A percentile compares a stretch with the other conserved stretches of the same genome.
phyloP scores from a whole-genome alignment of 805 yeast genomes.

The Saccharomycopsis lassenensis region DNA sequence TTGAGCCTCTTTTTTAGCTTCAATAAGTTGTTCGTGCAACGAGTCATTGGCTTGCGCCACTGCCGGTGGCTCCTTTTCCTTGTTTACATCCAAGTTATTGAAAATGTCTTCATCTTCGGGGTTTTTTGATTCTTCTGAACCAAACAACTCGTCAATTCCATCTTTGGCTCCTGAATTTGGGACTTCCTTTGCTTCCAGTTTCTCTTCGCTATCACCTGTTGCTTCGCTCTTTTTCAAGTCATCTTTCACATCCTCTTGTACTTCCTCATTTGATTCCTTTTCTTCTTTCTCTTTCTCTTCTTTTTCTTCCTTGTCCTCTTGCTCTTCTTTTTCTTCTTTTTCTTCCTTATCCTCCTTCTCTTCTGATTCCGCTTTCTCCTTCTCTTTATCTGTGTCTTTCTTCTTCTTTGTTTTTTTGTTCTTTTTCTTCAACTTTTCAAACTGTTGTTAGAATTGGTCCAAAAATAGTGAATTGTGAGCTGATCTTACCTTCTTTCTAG shows the following conservation, averaged over 20 bases:
- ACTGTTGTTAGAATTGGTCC: constrained; percentile 22
- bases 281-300: constrained; percentile 24
- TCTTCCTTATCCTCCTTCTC: constrained; percentile 36
- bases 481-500: constrained; percentile 45
- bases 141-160: constrained; percentile 9
- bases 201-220: constrained; percentile 10
- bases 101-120: constrained; percentile 11
- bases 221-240: constrained; percentile 16
- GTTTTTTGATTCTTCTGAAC: constrained; percentile 3
- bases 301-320: constrained; percentile 32
- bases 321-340: constrained; percentile 29
- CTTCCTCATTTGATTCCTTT: constrained; percentile 17
- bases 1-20: constrained; percentile 30
- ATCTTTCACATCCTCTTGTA: constrained; percentile 13
- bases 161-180: constrained; percentile 26
- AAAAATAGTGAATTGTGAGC: neutral
- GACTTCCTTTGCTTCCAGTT: constrained; percentile 15
- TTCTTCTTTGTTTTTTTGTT: constrained; percentile 51
- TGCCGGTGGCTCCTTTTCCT: constrained; percentile 7
- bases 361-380: constrained; percentile 31
- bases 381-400: constrained; percentile 39
- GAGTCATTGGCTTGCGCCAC: constrained; percentile 2
- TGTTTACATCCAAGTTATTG: constrained; percentile 6
- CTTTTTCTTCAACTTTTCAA: constrained; percentile 57
- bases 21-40: constrained; percentile 24